Percentiles rank a stretch among this genome's conserved stretches.
These are phyloP conservation scores for Cyberlindnera mrakii DNA, from an alignment of 805 yeast genomes.

Conservation along the genomic window DNA sequence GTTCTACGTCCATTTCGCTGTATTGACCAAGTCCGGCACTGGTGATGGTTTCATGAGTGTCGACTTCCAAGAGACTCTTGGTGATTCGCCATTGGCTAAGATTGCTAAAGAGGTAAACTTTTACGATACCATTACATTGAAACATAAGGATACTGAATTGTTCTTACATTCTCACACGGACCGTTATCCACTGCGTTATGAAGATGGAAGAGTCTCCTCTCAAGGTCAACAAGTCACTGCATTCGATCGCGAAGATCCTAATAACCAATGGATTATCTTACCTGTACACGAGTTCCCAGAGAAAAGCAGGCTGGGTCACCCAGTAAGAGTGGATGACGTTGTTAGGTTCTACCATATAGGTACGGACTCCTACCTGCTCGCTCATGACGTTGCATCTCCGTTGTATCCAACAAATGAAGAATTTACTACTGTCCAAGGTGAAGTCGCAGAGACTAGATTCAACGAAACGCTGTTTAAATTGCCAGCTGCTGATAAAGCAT, in stretches of 20 bases:
- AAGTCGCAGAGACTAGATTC: slow-evolving; percentile 48
- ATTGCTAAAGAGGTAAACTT: slow-evolving; percentile 68
- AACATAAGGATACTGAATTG: slow-evolving; percentile 75
- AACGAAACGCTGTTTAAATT: slow-evolving; percentile 77
- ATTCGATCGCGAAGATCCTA: slow-evolving; percentile 44
- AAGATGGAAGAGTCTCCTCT: slow-evolving; percentile 92
- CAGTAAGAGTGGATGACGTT: slow-evolving; percentile 63
- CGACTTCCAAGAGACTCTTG: slow-evolving; percentile 87
- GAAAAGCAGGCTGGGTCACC: slow-evolving; percentile 34
- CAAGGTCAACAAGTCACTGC: slow-evolving; percentile 93
- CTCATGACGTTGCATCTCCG: slow-evolving; percentile 98
- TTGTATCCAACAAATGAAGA: slow-evolving; percentile 89
- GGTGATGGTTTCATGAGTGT: slow-evolving; percentile 96
- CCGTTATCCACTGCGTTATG: slow-evolving; percentile 82
- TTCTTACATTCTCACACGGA: slow-evolving; percentile 77
- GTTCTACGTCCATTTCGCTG: slow-evolving; percentile 87
- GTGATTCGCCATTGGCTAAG: slow-evolving; percentile 72
- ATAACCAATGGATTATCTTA: slow-evolving; percentile 82
- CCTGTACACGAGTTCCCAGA: slow-evolving; percentile 49
- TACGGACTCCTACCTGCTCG: slow-evolving; percentile 71
- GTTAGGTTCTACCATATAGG: slow-evolving; percentile 76
- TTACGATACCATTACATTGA: slow-evolving; percentile 69
- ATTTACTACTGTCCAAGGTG: slow-evolving; percentile 67
- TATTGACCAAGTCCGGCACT: slow-evolving; percentile 83
- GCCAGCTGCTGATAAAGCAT: slow-evolving; percentile 51